Evolutionary conservation across 164 flowering plant genomes (phyloP).

Genomic region (Stephania japonica): DNA sequence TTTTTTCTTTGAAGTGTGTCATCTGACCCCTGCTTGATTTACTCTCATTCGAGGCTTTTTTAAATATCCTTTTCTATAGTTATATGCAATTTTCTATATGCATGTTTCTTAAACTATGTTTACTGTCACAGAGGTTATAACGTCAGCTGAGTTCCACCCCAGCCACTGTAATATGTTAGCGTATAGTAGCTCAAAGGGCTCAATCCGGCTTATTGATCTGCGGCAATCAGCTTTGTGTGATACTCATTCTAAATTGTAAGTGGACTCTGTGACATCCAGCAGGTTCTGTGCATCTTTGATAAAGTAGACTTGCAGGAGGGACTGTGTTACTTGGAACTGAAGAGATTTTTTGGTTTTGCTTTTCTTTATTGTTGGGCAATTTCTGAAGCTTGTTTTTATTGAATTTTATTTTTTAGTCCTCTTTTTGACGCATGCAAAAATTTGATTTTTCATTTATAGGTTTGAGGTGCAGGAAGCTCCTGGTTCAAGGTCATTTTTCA

Average conservation of each 20-base stretch:
- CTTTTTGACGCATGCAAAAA: background rate
- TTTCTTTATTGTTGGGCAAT: background rate
- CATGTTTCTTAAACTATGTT: slow-evolving; percentile 3
- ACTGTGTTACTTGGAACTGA: slow-evolving; percentile 1
- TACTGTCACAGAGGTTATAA: slow-evolving; percentile 80
- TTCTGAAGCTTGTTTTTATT: background rate
- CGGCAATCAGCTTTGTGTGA: slow-evolving; percentile 96
- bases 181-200: slow-evolving; percentile 96
- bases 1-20: background rate
- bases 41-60: background rate
- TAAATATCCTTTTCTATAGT: background rate
- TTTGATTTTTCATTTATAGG: slow-evolving; percentile 30
- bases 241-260: slow-evolving; percentile 89
- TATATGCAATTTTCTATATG: background rate
- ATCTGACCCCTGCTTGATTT: background rate
- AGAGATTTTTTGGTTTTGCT: background rate
- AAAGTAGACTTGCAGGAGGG: background rate
- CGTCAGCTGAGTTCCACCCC: slow-evolving; percentile 97
- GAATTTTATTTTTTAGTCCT: background rate
- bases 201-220: slow-evolving; percentile 92
- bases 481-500: slow-evolving; percentile 90
- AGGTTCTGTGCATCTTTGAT: background rate
- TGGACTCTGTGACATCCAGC: slow-evolving; percentile 1
- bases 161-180: slow-evolving; percentile 87
- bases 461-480: slow-evolving; percentile 92